Conservation (phyloP, 208 protist genomes). For the Acanthamoeba royreba region DNA sequence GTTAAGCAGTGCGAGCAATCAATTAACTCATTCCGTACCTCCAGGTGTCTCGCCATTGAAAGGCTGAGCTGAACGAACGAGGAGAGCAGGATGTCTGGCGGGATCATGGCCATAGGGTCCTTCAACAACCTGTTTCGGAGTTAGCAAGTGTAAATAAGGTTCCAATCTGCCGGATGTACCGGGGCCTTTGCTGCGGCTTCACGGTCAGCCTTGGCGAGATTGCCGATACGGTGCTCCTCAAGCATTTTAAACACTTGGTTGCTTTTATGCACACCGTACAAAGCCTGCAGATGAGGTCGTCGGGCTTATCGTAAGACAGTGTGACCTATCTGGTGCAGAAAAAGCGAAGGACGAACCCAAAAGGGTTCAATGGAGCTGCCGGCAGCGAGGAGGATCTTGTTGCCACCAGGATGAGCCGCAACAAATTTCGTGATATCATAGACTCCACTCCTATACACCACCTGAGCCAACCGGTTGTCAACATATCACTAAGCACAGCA, state of each 20-base stretch:
- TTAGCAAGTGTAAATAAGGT: not conserved
- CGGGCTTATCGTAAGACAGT: not conserved
- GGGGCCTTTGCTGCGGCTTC: not conserved
- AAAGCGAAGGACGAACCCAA: constrained; percentile 63
- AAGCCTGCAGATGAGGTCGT: not conserved
- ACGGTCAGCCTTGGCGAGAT: not conserved
- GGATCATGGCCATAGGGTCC: constrained; percentile 52
- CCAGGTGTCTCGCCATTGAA: not conserved
- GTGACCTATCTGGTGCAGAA: not conserved
- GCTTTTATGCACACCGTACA: constrained; percentile 47
- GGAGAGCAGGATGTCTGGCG: not conserved
- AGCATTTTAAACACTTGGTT: constrained; percentile 46
- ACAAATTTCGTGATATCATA: constrained; percentile 86
- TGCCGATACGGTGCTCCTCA: constrained; percentile 46
- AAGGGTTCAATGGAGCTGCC: constrained; percentile 80
- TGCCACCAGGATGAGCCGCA: constrained; percentile 81
- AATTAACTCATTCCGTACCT: not conserved
- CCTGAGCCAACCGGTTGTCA: too few relatives aligned
- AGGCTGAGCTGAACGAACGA: not conserved
- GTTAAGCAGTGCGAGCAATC: not conserved
- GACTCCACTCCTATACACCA: constrained; percentile 79
- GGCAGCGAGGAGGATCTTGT: constrained; percentile 79
- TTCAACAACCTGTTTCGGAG: not conserved
- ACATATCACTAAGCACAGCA: too few relatives aligned
- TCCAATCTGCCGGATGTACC: not conserved